Percentiles rank a stretch among this genome's conserved stretches.
Evolutionary conservation across 106 monocot species (phyloP).

Genomic region (Acanthochlamys bracteata): DNA sequence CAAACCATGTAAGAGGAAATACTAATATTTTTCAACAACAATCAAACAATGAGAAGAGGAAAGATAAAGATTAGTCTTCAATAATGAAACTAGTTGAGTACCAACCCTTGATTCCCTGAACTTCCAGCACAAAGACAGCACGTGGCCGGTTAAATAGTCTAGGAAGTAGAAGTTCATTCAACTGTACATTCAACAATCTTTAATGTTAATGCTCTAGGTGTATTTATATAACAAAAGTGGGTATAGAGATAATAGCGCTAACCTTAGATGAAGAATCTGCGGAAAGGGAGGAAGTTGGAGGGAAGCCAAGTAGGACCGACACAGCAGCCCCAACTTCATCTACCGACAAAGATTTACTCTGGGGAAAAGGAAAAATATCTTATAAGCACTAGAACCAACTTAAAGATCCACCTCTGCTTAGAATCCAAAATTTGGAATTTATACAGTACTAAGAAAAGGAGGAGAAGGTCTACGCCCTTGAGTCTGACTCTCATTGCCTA

Average conservation of each 20-base stretch:
- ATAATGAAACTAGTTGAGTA: neutral
- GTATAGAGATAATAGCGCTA: neutral
- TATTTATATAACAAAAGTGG: neutral
- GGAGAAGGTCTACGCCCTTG: too few relatives aligned
- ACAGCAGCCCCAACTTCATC: constrained; percentile 62
- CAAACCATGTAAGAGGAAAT: too few relatives aligned
- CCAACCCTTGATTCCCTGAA: constrained; percentile 52
- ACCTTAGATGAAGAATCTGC: constrained; percentile 72
- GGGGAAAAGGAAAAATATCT: neutral
- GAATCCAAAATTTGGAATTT: too few relatives aligned
- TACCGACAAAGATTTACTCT: constrained; percentile 29
- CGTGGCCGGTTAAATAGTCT: constrained; percentile 73
- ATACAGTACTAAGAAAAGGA: too few relatives aligned
- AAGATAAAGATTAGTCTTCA: neutral
- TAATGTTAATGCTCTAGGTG: too few relatives aligned
- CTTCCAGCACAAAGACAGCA: constrained; percentile 67
- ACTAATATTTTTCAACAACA: neutral
- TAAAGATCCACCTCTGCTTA: too few relatives aligned
- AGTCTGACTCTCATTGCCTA: too few relatives aligned
- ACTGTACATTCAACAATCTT: constrained; percentile 18
- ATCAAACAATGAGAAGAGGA: too few relatives aligned
- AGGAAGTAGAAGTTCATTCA: constrained; percentile 60
- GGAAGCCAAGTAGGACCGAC: constrained; percentile 83
- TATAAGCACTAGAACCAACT: too few relatives aligned
- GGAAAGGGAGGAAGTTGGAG: constrained; percentile 47